phyloP scores from a whole-genome alignment of 306 rosid species.

The Sesbania bispinosa region DNA sequence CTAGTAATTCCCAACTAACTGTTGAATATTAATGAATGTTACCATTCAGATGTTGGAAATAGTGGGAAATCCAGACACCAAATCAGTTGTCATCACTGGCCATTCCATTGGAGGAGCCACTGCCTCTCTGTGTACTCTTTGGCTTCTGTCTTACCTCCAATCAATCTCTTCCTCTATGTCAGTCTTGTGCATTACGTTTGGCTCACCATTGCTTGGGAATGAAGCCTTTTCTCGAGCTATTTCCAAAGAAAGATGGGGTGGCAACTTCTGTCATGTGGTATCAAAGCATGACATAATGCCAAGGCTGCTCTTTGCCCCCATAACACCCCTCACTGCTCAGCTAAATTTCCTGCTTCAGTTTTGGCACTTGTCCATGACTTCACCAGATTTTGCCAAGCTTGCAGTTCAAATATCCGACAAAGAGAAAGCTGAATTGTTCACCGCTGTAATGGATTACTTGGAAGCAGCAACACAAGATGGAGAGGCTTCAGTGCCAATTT shows the following conservation, averaged over 20 bases:
- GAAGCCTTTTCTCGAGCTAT: slow-evolving; percentile 58
- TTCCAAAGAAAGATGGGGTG: slow-evolving; percentile 69
- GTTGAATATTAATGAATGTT: slow-evolving; percentile 10
- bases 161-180: slow-evolving; percentile 32
- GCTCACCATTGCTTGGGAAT: slow-evolving; percentile 81
- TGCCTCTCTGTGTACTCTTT: slow-evolving; percentile 71
- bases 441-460: slow-evolving; percentile 39
- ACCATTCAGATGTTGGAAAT: slow-evolving; percentile 48
- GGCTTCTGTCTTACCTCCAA: slow-evolving; percentile 65
- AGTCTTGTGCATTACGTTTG: slow-evolving; percentile 72
- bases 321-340: slow-evolving; percentile 39
- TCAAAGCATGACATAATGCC: slow-evolving; percentile 85
- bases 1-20: slow-evolving; percentile 3
- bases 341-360: slow-evolving; percentile 48
- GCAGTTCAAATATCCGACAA: slow-evolving; percentile 38
- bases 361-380: slow-evolving; percentile 64
- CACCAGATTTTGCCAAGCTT: slow-evolving; percentile 35
- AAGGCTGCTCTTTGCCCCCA: slow-evolving; percentile 68
- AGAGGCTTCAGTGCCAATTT: slow-evolving; percentile 29
- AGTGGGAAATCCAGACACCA: slow-evolving; percentile 39
- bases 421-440: slow-evolving; percentile 44
- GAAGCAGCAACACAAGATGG: slow-evolving; percentile 35
- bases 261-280: slow-evolving; percentile 73
- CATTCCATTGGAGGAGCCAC: slow-evolving; percentile 85
- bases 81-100: slow-evolving; percentile 77